Conservation (phyloP, 2,329 filamentous ascomycete species). For the Ceratocystis alfenasii region DNA sequence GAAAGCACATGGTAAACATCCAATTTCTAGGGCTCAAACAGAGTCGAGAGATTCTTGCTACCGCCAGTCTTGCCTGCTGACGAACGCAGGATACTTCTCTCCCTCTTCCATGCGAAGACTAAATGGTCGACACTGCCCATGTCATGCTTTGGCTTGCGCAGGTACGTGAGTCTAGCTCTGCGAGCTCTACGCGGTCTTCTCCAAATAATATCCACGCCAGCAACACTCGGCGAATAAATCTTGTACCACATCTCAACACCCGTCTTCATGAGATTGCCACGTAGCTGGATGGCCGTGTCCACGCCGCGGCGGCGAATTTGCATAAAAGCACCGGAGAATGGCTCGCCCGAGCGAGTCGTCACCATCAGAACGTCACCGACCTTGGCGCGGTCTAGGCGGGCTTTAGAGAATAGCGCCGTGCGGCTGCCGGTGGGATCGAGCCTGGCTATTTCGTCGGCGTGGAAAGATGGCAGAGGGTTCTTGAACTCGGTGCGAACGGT, state of each 20-base stretch:
- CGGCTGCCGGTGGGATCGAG: constrained; percentile 81
- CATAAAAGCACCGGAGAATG: constrained; percentile 79
- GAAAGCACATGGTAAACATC: not conserved
- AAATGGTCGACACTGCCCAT: constrained; percentile 73
- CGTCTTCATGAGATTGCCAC: constrained; percentile 74
- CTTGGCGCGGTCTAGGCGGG: constrained; percentile 66
- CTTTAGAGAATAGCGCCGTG: constrained; percentile 64
- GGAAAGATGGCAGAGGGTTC: constrained; percentile 57
- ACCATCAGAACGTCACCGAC: constrained; percentile 87
- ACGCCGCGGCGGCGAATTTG: constrained; percentile 78
- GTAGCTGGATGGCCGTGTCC: constrained; percentile 75
- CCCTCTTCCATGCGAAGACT: constrained; percentile 45
- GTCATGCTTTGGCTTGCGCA: constrained; percentile 80
- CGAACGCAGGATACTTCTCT: constrained; percentile 32
- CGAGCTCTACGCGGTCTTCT: constrained; percentile 71
- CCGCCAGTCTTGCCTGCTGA: constrained; percentile 20
- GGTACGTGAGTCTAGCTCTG: constrained; percentile 77
- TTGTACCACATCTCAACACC: constrained; percentile 98
- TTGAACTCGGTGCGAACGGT: constrained; percentile 30
- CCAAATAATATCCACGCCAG: constrained; percentile 89
- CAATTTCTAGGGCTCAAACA: constrained; percentile 21
- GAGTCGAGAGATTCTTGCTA: constrained; percentile 22
- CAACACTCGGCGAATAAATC: constrained; percentile 78
- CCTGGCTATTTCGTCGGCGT: constrained; percentile 53
- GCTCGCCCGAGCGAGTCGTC: constrained; percentile 66